Conservation (phyloP, 1,139 yeast genomes). For the Candida sojae region DNA sequence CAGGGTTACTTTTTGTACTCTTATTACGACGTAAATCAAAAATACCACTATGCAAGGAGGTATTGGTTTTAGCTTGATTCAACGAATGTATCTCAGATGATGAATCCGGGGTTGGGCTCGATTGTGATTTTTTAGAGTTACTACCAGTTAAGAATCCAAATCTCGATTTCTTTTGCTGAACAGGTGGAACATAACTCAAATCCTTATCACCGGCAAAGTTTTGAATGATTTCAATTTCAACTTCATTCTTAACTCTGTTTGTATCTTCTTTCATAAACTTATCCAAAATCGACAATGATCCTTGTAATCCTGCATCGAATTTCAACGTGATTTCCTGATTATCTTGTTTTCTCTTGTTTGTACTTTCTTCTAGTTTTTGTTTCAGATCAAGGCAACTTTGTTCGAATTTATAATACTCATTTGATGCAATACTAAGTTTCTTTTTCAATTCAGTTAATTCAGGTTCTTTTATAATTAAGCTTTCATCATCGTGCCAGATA, state of each 20-base stretch:
- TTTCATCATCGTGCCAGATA: slow-evolving; percentile 96
- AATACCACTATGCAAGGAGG: slow-evolving; percentile 30
- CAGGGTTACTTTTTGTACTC: slow-evolving; percentile 18
- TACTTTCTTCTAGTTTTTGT: slow-evolving; percentile 52
- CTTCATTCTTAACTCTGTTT: slow-evolving; percentile 71
- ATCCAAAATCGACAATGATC: slow-evolving; percentile 56
- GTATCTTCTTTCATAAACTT: slow-evolving; percentile 76
- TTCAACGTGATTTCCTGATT: slow-evolving; percentile 38
- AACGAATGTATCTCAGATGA: slow-evolving; percentile 29
- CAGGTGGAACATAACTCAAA: slow-evolving; percentile 50
- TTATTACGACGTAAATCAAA: slow-evolving; percentile 41
- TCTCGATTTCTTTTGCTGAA: slow-evolving; percentile 50
- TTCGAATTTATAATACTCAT: slow-evolving; percentile 46
- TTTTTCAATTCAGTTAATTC: slow-evolving; percentile 69
- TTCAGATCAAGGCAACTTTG: slow-evolving; percentile 47
- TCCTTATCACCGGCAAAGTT: slow-evolving; percentile 81
- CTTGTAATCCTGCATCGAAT: slow-evolving; percentile 56
- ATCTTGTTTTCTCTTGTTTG: slow-evolving; percentile 34
- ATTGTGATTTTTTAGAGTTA: slow-evolving; percentile 11
- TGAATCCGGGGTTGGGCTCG: slow-evolving; percentile 9
- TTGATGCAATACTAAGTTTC: slow-evolving; percentile 51
- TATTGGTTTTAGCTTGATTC: slow-evolving; percentile 33
- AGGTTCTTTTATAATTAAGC: slow-evolving; percentile 60
- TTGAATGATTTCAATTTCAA: slow-evolving; percentile 87
- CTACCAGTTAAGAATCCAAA: slow-evolving; percentile 42